Evolutionary conservation across 2,329 filamentous ascomycete species (phyloP), one percentile per base, ranked within the genome.

Genomic region (Exophiala phaeomuriformis): DNA sequence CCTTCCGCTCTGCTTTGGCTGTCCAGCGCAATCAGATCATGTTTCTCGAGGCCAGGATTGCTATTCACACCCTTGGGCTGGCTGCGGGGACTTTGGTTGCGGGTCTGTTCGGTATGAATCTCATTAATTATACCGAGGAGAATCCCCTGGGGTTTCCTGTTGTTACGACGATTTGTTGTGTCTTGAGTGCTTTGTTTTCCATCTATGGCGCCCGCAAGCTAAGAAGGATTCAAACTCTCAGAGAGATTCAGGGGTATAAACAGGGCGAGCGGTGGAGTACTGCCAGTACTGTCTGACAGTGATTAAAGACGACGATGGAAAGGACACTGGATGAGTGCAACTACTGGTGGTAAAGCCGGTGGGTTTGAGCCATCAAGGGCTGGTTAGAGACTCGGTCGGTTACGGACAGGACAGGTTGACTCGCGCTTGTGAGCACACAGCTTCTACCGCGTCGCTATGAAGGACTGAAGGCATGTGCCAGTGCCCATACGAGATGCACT

Each of bases 21-120:
- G 67, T 69, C 40, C 66, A 67, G 33, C 64, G 68, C 3, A 71
- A 71, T 43, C 68, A 71, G 52, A 70, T 71, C 56, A 68, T 71
- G 66, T 62, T 70, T 2, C 62, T 71, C 7, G 68, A 71, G 49
- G 66, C 66, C 5, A 64, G 66, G 56, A 59, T 71, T 30, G 67
- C 69, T 57, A 69, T 70, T 33, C 59, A 65, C 47, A 70, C 69
- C 62, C 55, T 71, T 4, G 66, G 64, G 3, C 57, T 71, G n/a
- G 66, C 66, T 0, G 61, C 61, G n/a, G 66, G 65, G 1, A 71
- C 68, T 0, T 60, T 70, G 29, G 63, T 70, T 9, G 67, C 68
- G 0, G 69, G 69, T 1, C 59, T 66, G 12, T 68, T 68, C 51
- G 69, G 68, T 2, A 70, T 70, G 68, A 71, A 71, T 52, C 63